Percentiles rank a stretch among this genome's conserved stretches.
These are phyloP conservation scores for Moniliophthora roreri DNA, from an alignment of 1,284 basidiomycete genomes.

Conservation along the genomic window DNA sequence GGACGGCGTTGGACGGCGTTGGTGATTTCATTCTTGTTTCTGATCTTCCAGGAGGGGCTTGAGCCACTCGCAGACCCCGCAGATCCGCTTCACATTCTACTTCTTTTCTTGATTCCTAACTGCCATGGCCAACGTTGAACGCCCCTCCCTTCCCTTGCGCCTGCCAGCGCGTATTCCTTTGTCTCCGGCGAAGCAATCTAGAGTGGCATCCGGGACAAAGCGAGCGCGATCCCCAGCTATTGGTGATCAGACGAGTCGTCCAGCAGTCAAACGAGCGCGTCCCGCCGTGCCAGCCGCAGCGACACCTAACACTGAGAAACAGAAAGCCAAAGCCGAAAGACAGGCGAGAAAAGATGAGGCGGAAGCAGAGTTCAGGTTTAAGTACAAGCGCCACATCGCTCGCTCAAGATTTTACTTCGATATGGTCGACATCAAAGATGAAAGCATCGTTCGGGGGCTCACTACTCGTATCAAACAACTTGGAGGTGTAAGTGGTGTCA, in stretches of 20 bases:
- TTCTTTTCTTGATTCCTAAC: constrained; percentile 5
- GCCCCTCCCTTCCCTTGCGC: constrained; percentile 29
- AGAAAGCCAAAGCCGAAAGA: constrained; percentile 18
- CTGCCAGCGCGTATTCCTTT: constrained; percentile 27
- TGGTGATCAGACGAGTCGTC: constrained; percentile 28
- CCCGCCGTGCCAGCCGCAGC: constrained; percentile 11
- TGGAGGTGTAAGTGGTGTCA: constrained; percentile 67
- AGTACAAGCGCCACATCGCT: constrained; percentile 86
- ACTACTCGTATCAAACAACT: constrained; percentile 61
- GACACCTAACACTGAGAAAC: constrained; percentile 13
- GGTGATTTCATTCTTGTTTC: no score
- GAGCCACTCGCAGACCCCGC: constrained; percentile 16
- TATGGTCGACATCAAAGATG: constrained; percentile 53
- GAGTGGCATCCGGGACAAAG: constrained; percentile 34
- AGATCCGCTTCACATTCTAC: constrained; percentile 1
- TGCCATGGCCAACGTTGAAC: constrained; percentile 24
- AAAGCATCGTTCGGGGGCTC: constrained; percentile 45
- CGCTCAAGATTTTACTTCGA: constrained; percentile 87
- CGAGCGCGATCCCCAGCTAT: constrained; percentile 67
- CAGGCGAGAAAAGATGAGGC: constrained; percentile 60
- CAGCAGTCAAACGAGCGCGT: constrained; percentile 33
- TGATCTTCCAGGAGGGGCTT: constrained; percentile 27
- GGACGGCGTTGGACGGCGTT: no score
- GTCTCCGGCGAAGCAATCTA: constrained; percentile 30
- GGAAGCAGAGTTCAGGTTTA: constrained; percentile 75